phyloP scores from a whole-genome alignment of 495 filamentous ascomycete species.

The Aspergillus funiculosus region DNA sequence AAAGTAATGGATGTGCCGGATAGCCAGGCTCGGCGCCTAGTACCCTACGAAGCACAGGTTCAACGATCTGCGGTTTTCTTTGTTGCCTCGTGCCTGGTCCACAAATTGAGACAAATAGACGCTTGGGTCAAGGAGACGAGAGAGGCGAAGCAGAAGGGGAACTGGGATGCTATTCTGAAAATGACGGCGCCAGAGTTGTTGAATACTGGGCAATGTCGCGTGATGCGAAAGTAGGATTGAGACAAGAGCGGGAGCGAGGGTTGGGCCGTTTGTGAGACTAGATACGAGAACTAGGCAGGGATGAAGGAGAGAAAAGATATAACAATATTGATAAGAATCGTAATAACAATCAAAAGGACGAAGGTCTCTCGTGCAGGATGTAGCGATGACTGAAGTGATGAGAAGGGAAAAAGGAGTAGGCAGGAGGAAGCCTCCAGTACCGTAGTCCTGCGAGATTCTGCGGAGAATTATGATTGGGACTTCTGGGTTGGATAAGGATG shows the following conservation, averaged over 20 bases:
- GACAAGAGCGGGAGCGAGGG: not conserved
- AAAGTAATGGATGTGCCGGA: conserved; percentile 11
- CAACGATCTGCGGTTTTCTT: conserved; percentile 9
- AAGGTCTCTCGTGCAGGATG: not conserved
- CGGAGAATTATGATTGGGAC: too few relatives aligned
- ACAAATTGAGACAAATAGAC: not conserved
- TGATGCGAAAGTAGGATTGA: not conserved
- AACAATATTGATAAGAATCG: not conserved
- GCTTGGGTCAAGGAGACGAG: too few relatives aligned
- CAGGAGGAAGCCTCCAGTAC: too few relatives aligned
- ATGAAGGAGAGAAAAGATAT: not conserved
- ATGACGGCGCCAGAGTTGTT: not conserved
- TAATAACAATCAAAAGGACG: not conserved
- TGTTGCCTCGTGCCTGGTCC: not conserved
- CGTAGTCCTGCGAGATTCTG: too few relatives aligned
- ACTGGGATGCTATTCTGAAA: not conserved
- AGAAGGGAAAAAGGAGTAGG: not conserved
- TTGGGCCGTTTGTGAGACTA: not conserved
- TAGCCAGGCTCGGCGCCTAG: conserved; percentile 4
- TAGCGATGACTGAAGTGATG: too few relatives aligned
- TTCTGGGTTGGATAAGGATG: not conserved
- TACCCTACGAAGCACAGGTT: not conserved
- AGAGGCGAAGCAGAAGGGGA: too few relatives aligned
- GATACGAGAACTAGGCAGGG: not conserved
- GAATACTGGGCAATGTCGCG: conserved; percentile 1